These are phyloP conservation scores for Chrysoporthe deuterocubensis DNA, from an alignment of 2,329 filamentous ascomycete genomes.

Conservation along the genomic window DNA sequence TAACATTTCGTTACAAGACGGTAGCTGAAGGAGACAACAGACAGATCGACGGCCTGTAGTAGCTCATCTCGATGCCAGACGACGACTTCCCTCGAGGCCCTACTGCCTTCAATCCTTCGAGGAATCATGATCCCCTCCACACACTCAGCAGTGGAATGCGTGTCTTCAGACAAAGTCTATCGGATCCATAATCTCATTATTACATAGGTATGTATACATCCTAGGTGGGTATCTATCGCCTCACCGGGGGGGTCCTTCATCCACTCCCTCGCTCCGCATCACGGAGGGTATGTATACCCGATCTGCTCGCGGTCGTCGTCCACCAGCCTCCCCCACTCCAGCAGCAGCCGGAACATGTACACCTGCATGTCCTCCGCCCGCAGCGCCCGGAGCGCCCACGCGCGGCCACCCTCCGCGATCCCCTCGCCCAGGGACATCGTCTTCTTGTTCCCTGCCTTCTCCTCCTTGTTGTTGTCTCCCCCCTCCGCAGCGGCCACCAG, in stretches of 20 bases:
- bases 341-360: slow-evolving; percentile 58
- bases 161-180: no score
- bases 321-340: slow-evolving; percentile 51
- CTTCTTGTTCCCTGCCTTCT: neutral
- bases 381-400: slow-evolving; percentile 60
- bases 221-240: neutral
- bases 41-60: no score
- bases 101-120: no score
- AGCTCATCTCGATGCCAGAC: no score
- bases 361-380: slow-evolving; percentile 62
- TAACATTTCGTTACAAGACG: no score
- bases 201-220: neutral
- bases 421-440: slow-evolving; percentile 43
- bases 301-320: slow-evolving; percentile 45
- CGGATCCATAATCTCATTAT: neutral
- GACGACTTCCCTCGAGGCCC: no score
- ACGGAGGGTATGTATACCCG: slow-evolving; percentile 34
- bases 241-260: no score
- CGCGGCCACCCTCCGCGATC: slow-evolving; percentile 56
- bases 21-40: no score
- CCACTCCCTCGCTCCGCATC: neutral
- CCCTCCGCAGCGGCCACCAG: slow-evolving; percentile 33
- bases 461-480: neutral
- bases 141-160: no score
- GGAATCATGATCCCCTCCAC: no score